Evolutionary conservation across 2,329 filamentous ascomycete genomes (phyloP), one percentile per base, ranked within the genome.

Genomic region (Harringtonia lauricola): DNA sequence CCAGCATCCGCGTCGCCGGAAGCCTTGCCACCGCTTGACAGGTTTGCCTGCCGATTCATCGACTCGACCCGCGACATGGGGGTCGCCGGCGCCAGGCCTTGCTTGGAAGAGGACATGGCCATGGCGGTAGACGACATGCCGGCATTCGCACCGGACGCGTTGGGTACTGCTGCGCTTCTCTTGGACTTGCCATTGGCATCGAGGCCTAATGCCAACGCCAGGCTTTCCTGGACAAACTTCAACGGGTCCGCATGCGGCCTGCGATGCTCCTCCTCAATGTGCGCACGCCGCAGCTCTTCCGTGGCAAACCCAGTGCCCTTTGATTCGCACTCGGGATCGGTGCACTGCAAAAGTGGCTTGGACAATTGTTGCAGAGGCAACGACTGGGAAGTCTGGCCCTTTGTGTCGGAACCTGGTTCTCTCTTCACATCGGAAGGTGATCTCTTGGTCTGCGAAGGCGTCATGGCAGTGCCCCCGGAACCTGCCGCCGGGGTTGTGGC

Each of bases 221-320:
- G 54, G 38, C 64, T 68, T 41, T 77, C 74, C 40, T 64, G 53
- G 15, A 65, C 60, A 53, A 71, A 82, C 49, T 70, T 71, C 44
- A 67, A 36, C 3, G 78, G 76, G 46, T 81, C 62, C 48, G 74
- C 64, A 35, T 64, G 60, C 7, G 76, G 76, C 54, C 69, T 72
- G 19, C 67, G 59, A 50, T 82, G 78, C 54, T 80, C 76, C 45
- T 80, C 72, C n/a, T 74, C 64, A 8, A 68, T 58, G 52, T 82
- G 78, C 12, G 59, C 55, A 43, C 69, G 66, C 39, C 71, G 63
- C 13, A 68, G 67, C 50, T 79, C 72, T 49, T 80, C 71, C 8
- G 60, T 74, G 2, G 66, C 53, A 51, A 80, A 81, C 0, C 67
- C 71, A 13, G 64, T 59, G 2, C 54, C 56, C 9, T 68, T 65